Conservation (phyloP, 345 rosid species). For the Bruguiera parviflora region DNA sequence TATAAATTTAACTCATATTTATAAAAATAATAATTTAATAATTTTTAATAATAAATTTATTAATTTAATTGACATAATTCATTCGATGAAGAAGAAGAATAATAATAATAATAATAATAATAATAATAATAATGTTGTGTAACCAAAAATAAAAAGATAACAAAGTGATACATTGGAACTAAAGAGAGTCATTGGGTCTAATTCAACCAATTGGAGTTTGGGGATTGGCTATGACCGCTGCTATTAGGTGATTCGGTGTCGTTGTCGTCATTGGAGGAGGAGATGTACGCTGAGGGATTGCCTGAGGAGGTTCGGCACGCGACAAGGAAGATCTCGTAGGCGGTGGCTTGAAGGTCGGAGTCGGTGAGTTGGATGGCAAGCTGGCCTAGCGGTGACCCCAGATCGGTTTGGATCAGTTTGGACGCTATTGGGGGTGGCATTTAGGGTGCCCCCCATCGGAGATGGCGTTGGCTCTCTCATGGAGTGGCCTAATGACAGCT, state of each 20-base stretch:
- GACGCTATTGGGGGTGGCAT: constrained; percentile 19
- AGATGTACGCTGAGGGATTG: constrained; percentile 52
- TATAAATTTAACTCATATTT: no score
- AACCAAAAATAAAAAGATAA: no score
- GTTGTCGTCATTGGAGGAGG: constrained; percentile 30
- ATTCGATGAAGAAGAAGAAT: no score
- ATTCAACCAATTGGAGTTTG: background rate
- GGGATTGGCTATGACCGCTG: constrained; percentile 30
- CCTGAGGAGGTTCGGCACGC: constrained; percentile 77
- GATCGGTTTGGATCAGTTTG: constrained; percentile 37
- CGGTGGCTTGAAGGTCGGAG: constrained; percentile 74
- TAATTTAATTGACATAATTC: no score
- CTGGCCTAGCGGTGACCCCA: constrained; percentile 72
- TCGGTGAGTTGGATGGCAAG: constrained; percentile 65
- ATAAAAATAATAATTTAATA: no score
- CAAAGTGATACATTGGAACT: no score
- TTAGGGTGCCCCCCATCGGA: constrained; percentile 17
- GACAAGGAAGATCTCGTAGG: constrained; percentile 93
- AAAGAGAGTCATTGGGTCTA: no score
- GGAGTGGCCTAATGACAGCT: constrained; percentile 79
- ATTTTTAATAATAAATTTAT: no score
- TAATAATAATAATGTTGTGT: no score
- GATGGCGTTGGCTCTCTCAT: constrained; percentile 64
- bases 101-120: no score
- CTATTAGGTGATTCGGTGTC: constrained; percentile 41